Percentiles rank a stretch among this genome's conserved stretches.
These are phyloP conservation scores for Glutinoglossum americanum DNA, from an alignment of 495 filamentous ascomycete species.

Conservation along the genomic window DNA sequence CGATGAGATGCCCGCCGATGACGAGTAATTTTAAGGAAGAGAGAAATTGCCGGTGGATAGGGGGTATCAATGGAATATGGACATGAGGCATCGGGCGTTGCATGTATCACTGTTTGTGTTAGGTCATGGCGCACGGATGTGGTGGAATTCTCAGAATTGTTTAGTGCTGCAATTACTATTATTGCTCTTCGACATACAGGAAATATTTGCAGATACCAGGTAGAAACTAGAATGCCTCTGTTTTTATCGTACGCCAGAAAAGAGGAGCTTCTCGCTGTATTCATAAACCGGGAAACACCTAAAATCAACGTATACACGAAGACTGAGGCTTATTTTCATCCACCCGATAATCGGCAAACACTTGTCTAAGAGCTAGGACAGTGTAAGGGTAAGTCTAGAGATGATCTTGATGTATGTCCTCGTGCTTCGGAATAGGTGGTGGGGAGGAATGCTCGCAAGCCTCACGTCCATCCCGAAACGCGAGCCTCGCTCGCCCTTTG, in stretches of 20 bases:
- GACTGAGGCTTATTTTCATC: too few relatives aligned
- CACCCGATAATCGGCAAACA: too few relatives aligned
- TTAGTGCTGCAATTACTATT: neutral
- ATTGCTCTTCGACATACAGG: neutral
- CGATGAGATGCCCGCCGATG: slow-evolving; percentile 90
- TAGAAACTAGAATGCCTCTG: too few relatives aligned
- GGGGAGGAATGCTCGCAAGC: neutral
- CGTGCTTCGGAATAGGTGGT: neutral
- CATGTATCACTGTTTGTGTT: neutral
- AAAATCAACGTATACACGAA: too few relatives aligned
- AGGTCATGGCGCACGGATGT: neutral
- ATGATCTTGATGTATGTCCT: neutral
- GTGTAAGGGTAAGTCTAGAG: neutral
- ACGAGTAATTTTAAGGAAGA: slow-evolving; percentile 37
- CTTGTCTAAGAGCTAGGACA: too few relatives aligned
- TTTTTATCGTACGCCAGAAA: too few relatives aligned
- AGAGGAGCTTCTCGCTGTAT: too few relatives aligned
- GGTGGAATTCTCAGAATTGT: neutral
- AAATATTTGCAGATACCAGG: neutral
- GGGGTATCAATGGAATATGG: neutral
- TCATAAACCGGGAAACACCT: too few relatives aligned
- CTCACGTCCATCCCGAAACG: neutral
- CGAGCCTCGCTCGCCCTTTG: neutral
- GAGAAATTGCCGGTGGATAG: neutral
- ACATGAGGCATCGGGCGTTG: neutral